These are phyloP conservation scores for Lipomyces oligophaga DNA, from an alignment of 805 yeast genomes.

Conservation along the genomic window DNA sequence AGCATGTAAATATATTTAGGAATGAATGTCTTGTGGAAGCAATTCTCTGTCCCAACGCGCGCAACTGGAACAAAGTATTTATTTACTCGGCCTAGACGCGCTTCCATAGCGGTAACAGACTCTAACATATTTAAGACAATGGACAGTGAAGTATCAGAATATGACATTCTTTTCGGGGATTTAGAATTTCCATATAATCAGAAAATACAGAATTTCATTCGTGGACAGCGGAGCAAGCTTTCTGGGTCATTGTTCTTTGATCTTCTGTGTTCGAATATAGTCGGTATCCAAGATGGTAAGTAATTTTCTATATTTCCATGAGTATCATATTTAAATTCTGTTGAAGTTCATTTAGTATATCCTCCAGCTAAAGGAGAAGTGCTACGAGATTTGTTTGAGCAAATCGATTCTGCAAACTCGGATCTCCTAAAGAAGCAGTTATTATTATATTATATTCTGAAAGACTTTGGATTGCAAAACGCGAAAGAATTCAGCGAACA, in stretches of 20 bases:
- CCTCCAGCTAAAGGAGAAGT: slow-evolving; percentile 12
- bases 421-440: slow-evolving; percentile 22
- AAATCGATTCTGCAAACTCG: slow-evolving; percentile 6
- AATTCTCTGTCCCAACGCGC: too few species aligned
- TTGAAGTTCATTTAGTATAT: slow-evolving; percentile 15
- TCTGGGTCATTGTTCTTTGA: slow-evolving; percentile 23
- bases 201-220: slow-evolving; percentile 2
- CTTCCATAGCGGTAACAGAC: too few species aligned
- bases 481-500: slow-evolving; percentile 8
- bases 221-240: slow-evolving; percentile 16
- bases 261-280: slow-evolving; percentile 9
- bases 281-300: slow-evolving; percentile 16
- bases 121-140: too few species aligned
- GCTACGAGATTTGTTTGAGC: slow-evolving; percentile 12
- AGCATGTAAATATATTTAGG: too few species aligned
- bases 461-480: slow-evolving; percentile 8
- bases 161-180: slow-evolving; percentile 3
- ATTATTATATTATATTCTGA: slow-evolving; percentile 16
- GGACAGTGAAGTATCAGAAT: slow-evolving; percentile 1
- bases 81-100: too few species aligned
- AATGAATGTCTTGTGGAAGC: too few species aligned
- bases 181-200: slow-evolving; percentile 13
- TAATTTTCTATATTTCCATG: background rate
- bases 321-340: background rate
- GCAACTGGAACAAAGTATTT: too few species aligned